Percentiles rank a stretch among this genome's conserved stretches.
phyloP scores from a whole-genome alignment of 441 rosid species.

The Adansonia gregorii region DNA sequence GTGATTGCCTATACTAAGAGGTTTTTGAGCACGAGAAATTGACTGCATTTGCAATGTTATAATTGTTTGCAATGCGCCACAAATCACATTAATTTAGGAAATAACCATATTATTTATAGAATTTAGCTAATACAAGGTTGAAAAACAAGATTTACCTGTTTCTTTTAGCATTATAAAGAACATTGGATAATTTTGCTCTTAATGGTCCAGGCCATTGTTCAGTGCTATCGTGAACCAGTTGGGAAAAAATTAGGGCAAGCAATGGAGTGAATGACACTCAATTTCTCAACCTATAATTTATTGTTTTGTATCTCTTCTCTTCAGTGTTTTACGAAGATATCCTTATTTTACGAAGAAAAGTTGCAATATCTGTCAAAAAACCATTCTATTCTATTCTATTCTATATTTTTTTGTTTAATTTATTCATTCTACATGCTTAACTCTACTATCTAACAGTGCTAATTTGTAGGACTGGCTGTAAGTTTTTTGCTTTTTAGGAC shows the following conservation, averaged over 20 bases:
- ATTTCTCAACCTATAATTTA: slow-evolving; percentile 40
- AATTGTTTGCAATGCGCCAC: too few relatives aligned
- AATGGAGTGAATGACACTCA: slow-evolving; percentile 27
- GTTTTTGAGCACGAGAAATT: too few relatives aligned
- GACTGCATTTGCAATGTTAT: too few relatives aligned
- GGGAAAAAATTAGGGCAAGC: slow-evolving; percentile 26
- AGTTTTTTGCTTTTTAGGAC: too few relatives aligned
- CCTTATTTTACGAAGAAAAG: background rate
- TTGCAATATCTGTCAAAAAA: background rate
- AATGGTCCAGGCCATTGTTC: slow-evolving; percentile 28
- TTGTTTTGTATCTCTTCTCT: slow-evolving; percentile 33
- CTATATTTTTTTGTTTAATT: background rate
- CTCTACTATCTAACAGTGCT: too few relatives aligned
- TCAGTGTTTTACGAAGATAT: background rate
- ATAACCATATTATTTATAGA: background rate
- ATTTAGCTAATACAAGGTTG: background rate
- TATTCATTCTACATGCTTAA: background rate
- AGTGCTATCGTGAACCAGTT: slow-evolving; percentile 27
- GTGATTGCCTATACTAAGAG: too few relatives aligned
- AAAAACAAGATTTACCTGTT: slow-evolving; percentile 1
- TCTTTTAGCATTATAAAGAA: background rate
- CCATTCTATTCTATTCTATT: background rate
- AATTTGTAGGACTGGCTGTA: too few relatives aligned
- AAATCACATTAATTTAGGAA: background rate
- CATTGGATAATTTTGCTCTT: background rate